Evolutionary conservation across 768 basidiomycete genomes (phyloP).

Genomic region (Glaciozyma antarctica): DNA sequence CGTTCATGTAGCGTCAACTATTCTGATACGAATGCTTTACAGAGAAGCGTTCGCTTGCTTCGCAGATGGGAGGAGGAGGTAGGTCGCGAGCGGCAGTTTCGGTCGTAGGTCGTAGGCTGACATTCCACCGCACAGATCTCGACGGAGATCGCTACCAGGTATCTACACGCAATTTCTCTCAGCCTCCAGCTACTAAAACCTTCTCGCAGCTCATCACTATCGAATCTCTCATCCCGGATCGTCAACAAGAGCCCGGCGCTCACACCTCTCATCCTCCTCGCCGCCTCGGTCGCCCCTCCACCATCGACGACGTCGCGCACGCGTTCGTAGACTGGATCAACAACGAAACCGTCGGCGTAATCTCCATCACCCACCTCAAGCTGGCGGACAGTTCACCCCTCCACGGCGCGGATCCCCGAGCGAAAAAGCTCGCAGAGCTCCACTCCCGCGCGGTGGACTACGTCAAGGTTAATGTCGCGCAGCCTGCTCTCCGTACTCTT

Average conservation of each 20-base stretch:
- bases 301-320: not conserved
- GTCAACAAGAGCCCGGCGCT: not conserved
- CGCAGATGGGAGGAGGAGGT: conserved; percentile 23
- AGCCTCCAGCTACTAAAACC: no score
- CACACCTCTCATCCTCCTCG: not conserved
- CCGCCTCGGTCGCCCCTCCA: not conserved
- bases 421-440: conserved; percentile 14
- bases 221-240: conserved; percentile 3
- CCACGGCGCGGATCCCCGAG: not conserved
- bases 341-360: conserved; percentile 7
- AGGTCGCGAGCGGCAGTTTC: not conserved
- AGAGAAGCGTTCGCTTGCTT: conserved; percentile 2
- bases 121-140: not conserved
- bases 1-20: no score
- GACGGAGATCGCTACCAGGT: conserved; percentile 13
- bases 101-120: not conserved
- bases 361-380: conserved; percentile 12
- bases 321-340: not conserved
- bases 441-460: conserved; percentile 5
- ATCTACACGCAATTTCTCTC: no score
- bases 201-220: conserved; percentile 7
- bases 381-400: not conserved
- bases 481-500: no score
- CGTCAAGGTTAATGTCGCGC: not conserved
- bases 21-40: no score